Percentiles rank a stretch among this genome's conserved stretches.
phyloP scores from a whole-genome alignment of 129 eudicot species.

The Oenanthe sinensis region DNA sequence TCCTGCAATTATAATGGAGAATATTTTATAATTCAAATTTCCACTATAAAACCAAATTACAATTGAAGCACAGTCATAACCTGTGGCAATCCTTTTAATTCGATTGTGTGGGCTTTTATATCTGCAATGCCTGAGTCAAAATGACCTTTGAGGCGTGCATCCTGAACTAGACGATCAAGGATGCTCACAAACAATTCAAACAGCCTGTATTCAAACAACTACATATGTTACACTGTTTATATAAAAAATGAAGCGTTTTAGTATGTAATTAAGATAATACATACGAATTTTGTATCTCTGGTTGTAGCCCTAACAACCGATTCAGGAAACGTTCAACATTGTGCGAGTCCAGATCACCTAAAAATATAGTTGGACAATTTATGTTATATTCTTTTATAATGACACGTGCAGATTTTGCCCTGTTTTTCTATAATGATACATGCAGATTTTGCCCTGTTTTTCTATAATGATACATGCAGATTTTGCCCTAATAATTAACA shows the following conservation, averaged over 20 bases:
- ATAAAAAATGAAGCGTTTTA: not conserved
- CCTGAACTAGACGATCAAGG: slow-evolving; percentile 66
- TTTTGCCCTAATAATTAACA: not conserved
- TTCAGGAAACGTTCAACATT: slow-evolving; percentile 95
- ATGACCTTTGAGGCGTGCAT: slow-evolving; percentile 79
- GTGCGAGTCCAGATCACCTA: slow-evolving; percentile 75
- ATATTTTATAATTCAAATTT: not conserved
- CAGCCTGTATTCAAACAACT: slow-evolving; percentile 42
- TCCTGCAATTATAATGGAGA: slow-evolving; percentile 43
- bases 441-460: not conserved
- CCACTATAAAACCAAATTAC: not conserved
- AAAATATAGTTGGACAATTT: not conserved
- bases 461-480: not conserved
- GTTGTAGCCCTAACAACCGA: slow-evolving; percentile 83
- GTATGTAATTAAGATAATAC: slow-evolving; percentile 5
- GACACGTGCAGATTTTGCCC: not conserved
- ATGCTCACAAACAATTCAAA: slow-evolving; percentile 80
- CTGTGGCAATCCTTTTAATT: slow-evolving; percentile 78
- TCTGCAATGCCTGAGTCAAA: slow-evolving; percentile 92
- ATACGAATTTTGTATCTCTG: slow-evolving; percentile 87
- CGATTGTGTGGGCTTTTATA: slow-evolving; percentile 69
- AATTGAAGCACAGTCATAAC: slow-evolving; percentile 26
- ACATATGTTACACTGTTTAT: not conserved
- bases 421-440: not conserved
- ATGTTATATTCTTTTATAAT: not conserved